Conservation (phyloP, 257 asterid species). For the Catharanthus roseus region DNA sequence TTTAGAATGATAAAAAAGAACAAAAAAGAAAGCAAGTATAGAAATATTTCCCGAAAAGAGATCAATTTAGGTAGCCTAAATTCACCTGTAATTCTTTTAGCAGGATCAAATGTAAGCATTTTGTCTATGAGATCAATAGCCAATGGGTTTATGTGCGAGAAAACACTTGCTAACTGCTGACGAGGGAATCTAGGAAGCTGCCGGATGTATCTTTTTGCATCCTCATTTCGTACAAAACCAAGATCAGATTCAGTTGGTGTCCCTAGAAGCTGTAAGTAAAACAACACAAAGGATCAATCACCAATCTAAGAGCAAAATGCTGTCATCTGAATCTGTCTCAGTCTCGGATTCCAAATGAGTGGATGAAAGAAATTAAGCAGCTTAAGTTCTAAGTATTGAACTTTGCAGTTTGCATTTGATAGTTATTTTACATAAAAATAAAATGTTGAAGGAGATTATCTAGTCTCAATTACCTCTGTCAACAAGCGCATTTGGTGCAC, state of each 20-base stretch:
- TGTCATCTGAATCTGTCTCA: background rate
- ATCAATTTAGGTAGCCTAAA: no score
- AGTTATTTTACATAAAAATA: no score
- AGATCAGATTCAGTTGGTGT: slow-evolving; percentile 86
- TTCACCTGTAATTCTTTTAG: slow-evolving; percentile 81
- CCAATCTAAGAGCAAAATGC: background rate
- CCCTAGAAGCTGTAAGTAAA: slow-evolving; percentile 67
- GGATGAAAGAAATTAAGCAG: no score
- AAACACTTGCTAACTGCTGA: slow-evolving; percentile 55
- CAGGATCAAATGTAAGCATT: slow-evolving; percentile 80
- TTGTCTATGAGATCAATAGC: slow-evolving; percentile 88
- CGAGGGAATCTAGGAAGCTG: slow-evolving; percentile 83
- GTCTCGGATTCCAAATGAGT: background rate
- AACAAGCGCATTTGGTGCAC: slow-evolving; percentile 92
- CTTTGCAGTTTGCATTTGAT: no score
- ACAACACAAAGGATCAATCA: slow-evolving; percentile 5
- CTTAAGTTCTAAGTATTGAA: no score
- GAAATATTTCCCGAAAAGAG: background rate
- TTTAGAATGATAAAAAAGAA: slow-evolving; percentile 5
- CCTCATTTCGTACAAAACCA: slow-evolving; percentile 60
- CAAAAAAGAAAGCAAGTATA: background rate
- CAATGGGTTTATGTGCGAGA: slow-evolving; percentile 77
- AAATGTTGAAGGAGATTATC: no score
- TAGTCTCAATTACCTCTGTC: slow-evolving; percentile 50
- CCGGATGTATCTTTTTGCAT: slow-evolving; percentile 72